A percentile compares a stretch with the other conserved stretches of the same genome.
phyloP scores from a whole-genome alignment of 2,329 filamentous ascomycete species.

The Harringtonia aguacate region DNA sequence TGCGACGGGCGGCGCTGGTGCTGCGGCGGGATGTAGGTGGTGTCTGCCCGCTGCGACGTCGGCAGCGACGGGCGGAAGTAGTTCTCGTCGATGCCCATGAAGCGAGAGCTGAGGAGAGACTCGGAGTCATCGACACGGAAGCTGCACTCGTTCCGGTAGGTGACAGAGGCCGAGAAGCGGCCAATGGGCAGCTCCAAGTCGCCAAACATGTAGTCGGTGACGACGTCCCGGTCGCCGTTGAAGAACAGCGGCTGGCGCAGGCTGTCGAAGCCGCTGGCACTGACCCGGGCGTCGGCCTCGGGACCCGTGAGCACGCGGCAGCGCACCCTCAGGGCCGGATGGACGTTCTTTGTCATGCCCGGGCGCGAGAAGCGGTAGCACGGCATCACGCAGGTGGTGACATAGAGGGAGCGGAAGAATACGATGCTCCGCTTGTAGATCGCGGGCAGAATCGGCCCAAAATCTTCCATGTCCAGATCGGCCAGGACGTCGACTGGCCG shows the following conservation, averaged over 20 bases:
- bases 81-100: constrained; percentile 83
- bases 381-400: constrained; percentile 71
- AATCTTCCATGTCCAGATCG: constrained; percentile 33
- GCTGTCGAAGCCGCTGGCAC: constrained; percentile 50
- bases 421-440: constrained; percentile 97
- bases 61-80: constrained; percentile 73
- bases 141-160: constrained; percentile 79
- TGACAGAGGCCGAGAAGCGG: constrained; percentile 68
- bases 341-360: constrained; percentile 60
- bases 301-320: constrained; percentile 67
- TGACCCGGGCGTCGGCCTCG: constrained; percentile 20
- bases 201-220: constrained; percentile 70
- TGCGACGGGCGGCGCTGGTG: neutral
- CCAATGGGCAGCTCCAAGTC: constrained; percentile 81
- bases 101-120: constrained; percentile 79
- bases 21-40: neutral
- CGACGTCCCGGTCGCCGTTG: constrained; percentile 47
- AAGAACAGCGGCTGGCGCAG: constrained; percentile 57
- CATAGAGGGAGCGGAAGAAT: constrained; percentile 81
- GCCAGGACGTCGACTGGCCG: constrained; percentile 20
- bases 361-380: constrained; percentile 75
- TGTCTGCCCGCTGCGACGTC: constrained; percentile 30
- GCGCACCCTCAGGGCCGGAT: constrained; percentile 57
- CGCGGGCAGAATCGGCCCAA: constrained; percentile 59
- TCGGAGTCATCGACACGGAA: constrained; percentile 90